Base-by-base conservation (phyloP, 148 eudicot genomes). In the Silene latifolia region DNA sequence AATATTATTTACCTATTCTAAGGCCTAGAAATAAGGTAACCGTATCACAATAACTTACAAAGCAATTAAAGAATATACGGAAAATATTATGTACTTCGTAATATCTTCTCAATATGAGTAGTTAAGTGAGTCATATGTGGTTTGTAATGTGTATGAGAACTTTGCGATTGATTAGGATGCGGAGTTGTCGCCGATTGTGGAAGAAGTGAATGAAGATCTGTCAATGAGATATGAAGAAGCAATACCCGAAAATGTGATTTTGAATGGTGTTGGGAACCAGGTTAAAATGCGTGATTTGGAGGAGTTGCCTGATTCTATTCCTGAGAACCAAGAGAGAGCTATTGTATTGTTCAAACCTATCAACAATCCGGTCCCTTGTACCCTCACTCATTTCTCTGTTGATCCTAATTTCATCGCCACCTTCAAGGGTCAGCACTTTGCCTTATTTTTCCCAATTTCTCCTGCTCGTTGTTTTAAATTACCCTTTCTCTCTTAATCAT, bases 291-390 rank as follows among this genome's bases (percentile, higher is more conserved):
- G 84, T 9, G 74, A 69, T 0, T 79, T 87, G 20, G 89, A 85
- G 75, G 98, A 93, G 81, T 72, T 83, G 68, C 86, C 87, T 3
- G 67, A 48, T 44, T 73, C 58, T 51, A 80, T 65, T 20, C 82
- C 85, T 7, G 80, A 69, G 69, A 87, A 86, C 73, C 85, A 88
- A 44, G 96, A 90, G 85, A 86, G 86, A 79, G 92, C 98, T 23
- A 83, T 91, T 76, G 97, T 91, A 66, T 79, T 88, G 12, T 94
- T 88, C 84, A 86, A 85, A 46, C 93, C 97, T 20, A 51, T 69
- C 42, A 83, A 83, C 47, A 35, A 63, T 0, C 78, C 76, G 24
- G 23, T 74, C 8, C 4, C 72, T 48, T 77, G 56, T 1, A 77
- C 88, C 1, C 79, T 86, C 20, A 67, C 85, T 0, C 73, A 64